Evolutionary conservation across 441 rosid genomes (phyloP).

Genomic region (Adansonia madagascariensis): DNA sequence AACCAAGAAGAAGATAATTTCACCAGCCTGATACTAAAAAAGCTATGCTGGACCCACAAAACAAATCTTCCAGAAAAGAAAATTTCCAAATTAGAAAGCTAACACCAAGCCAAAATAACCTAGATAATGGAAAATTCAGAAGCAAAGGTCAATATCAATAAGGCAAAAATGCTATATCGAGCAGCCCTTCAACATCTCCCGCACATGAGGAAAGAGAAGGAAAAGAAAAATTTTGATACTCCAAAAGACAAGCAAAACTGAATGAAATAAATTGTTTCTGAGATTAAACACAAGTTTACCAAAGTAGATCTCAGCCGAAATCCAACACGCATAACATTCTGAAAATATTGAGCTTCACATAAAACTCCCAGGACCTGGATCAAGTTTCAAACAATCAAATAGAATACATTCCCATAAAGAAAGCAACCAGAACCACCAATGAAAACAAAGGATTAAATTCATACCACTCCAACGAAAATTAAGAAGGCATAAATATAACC

Average conservation of each 20-base stretch:
- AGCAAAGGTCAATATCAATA: not conserved
- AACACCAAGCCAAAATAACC: constrained; percentile 20
- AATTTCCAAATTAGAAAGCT: not conserved
- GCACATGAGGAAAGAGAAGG: constrained; percentile 11
- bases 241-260: not conserved
- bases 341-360: constrained; percentile 77
- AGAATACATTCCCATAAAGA: constrained; percentile 4
- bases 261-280: constrained; percentile 33
- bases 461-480: constrained; percentile 86
- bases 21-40: not conserved
- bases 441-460: constrained; percentile 34
- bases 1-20: constrained; percentile 9
- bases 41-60: not conserved
- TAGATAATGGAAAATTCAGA: constrained; percentile 15
- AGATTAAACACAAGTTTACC: constrained; percentile 54
- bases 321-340: constrained; percentile 87
- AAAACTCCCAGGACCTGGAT: constrained; percentile 86
- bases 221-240: constrained; percentile 13
- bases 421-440: constrained; percentile 1
- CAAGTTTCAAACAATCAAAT: constrained; percentile 37
- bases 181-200: constrained; percentile 12
- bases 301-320: constrained; percentile 86
- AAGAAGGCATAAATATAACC: constrained; percentile 84
- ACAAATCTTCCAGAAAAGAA: constrained; percentile 16
- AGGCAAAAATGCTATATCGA: constrained; percentile 17